Evolutionary conservation across 345 rosid genomes (phyloP), one percentile per base, ranked within the genome.

Genomic region (Brassica rapa): DNA sequence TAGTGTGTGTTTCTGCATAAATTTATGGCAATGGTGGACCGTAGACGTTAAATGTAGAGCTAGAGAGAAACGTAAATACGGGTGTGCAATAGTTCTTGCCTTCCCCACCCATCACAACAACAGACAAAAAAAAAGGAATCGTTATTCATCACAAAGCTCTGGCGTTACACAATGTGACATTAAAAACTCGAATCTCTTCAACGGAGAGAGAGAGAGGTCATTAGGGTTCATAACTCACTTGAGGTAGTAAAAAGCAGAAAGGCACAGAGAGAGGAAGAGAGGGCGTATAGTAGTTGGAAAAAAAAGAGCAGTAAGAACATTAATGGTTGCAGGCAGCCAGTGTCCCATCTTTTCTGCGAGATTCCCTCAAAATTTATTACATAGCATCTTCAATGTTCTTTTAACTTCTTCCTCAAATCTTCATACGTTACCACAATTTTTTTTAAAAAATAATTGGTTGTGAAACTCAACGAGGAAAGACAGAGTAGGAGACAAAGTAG

Each of bases 301-400:
- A 15, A 72, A 46, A 71, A 56, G 71, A 66, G 55, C 32, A 66
- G 64, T 55, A 69, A 80, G 67, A 74, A 60, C 69, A 80, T 70
- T 71, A 75, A 75, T 70, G 74, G 83, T 75, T 41, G 69, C 64
- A 75, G 83, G 62, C 68, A 61, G 76, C 75, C 75, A 80, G 73
- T 81, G 81, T 81, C 81, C 81, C 81, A 75, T 75, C 70, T 71
- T 71, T 32, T 75, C 80, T 70, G 79, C 76, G 46, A 77, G 77
- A 81, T 81, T 81, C 81, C 80, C 77, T 57, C 66, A 39, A 67
- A 10, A 74, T 80, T 80, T 80, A 80, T 80, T 74, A 11, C 19
- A 74, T 56, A 74, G 82, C 82, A 80, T 80, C 79, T 80, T 80
- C 61, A 12, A 68, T 73, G 66, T 68, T 74, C 66, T 62, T 61